Conservation (phyloP, 495 filamentous ascomycete genomes). For the Penicillium riverlandense region DNA sequence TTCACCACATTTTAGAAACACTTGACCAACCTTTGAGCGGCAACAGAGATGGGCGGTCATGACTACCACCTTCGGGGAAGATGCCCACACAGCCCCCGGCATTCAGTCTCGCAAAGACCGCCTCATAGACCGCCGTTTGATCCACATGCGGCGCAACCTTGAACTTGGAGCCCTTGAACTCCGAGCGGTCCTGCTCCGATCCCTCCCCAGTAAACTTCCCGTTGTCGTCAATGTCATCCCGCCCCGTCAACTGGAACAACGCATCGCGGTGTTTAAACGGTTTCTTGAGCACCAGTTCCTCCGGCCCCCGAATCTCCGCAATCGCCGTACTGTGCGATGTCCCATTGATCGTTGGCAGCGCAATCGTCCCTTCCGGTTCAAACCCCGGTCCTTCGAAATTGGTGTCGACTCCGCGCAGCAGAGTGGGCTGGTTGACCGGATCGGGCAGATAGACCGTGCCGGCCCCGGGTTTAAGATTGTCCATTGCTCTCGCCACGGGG, state of each 20-base stretch:
- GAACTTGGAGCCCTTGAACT: constrained; percentile 72
- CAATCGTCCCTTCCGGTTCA: constrained; percentile 73
- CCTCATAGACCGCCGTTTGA: constrained; percentile 87
- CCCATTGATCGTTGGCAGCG: constrained; percentile 77
- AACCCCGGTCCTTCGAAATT: constrained; percentile 70
- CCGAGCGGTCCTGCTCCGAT: constrained; percentile 24
- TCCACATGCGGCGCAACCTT: constrained; percentile 91
- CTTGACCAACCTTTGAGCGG: constrained; percentile 68
- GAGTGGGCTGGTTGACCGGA: constrained; percentile 72
- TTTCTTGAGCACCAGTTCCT: constrained; percentile 82
- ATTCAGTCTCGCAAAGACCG: constrained; percentile 76
- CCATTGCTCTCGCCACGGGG: constrained; percentile 83
- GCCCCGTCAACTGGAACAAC: constrained; percentile 70
- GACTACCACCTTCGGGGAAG: constrained; percentile 95
- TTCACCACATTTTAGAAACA: neutral
- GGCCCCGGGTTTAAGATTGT: constrained; percentile 68
- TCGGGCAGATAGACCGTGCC: constrained; percentile 91
- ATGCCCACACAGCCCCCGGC: constrained; percentile 88
- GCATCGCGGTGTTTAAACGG: constrained; percentile 67
- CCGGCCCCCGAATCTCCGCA: constrained; percentile 65
- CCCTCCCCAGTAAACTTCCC: constrained; percentile 44
- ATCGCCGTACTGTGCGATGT: constrained; percentile 73
- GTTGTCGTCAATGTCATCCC: constrained; percentile 55
- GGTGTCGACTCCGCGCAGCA: constrained; percentile 79
- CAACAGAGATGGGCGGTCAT: constrained; percentile 88